Conservation (phyloP, 2,329 filamentous ascomycete species). For the Leptographium lundbergii region DNA sequence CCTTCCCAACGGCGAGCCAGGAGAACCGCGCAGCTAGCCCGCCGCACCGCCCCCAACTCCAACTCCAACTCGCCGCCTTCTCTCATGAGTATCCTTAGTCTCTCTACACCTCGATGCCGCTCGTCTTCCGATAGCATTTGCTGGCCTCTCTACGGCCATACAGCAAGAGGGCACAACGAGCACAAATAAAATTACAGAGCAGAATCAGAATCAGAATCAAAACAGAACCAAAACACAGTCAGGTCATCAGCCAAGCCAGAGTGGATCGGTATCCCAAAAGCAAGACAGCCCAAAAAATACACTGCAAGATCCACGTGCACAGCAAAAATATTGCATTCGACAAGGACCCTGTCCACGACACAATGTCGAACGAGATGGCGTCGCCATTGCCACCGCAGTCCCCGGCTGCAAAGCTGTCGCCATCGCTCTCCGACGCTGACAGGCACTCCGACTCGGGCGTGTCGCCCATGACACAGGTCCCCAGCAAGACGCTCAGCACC, state of each 20-base stretch:
- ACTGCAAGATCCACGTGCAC: neutral
- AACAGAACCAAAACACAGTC: neutral
- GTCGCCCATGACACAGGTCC: slow-evolving; percentile 25
- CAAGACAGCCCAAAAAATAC: neutral
- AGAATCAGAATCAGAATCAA: neutral
- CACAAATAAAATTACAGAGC: neutral
- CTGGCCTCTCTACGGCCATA: slow-evolving; percentile 30
- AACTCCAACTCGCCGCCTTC: neutral
- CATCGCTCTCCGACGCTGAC: slow-evolving; percentile 6
- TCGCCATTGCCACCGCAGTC: neutral
- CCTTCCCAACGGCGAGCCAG: neutral
- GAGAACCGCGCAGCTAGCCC: neutral
- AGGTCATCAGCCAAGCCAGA: neutral
- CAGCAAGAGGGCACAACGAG: neutral
- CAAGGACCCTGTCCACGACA: neutral
- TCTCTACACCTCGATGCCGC: slow-evolving; percentile 20
- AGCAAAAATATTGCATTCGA: neutral
- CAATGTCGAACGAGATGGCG: neutral
- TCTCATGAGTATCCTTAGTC: slow-evolving; percentile 5
- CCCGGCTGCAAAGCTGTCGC: neutral
- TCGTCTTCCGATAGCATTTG: slow-evolving; percentile 24
- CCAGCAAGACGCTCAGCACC: slow-evolving; percentile 13
- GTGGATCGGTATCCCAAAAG: neutral
- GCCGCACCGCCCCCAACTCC: neutral
- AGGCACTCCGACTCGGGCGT: slow-evolving; percentile 28